A percentile compares a stretch with the other conserved stretches of the same genome.
Evolutionary conservation across 2,329 filamentous ascomycete genomes (phyloP).

Genomic region (Sporothrix humicola): DNA sequence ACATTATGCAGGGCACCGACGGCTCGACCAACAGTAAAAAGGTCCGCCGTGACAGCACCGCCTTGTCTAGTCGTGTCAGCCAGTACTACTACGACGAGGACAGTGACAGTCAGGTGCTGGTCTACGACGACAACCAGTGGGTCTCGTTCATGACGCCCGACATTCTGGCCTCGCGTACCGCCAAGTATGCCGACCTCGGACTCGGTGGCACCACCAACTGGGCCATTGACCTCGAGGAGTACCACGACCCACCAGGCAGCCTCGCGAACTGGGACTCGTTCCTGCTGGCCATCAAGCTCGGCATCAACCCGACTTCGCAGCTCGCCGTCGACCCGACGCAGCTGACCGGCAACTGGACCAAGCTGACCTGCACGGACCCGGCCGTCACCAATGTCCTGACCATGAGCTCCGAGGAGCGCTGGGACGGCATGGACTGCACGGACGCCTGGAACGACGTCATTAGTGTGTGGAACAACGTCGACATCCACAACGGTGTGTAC

Average conservation of each 20-base stretch:
- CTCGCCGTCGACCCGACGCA: neutral
- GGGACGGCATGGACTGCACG: constrained; percentile 39
- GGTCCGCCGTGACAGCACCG: neutral
- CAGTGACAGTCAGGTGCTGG: constrained; percentile 35
- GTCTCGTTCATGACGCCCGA: constrained; percentile 37
- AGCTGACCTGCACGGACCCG: constrained; percentile 37
- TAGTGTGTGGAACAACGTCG: constrained; percentile 38
- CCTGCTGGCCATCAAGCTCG: constrained; percentile 27
- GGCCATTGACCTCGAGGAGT: constrained; percentile 40
- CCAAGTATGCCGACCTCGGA: constrained; percentile 32
- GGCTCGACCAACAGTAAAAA: neutral
- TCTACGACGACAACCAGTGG: constrained; percentile 37
- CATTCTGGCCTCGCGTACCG: constrained; percentile 34
- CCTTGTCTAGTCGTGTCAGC: constrained; percentile 12
- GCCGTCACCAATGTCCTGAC: constrained; percentile 26
- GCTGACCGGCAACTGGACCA: constrained; percentile 40
- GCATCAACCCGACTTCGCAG: constrained; percentile 37
- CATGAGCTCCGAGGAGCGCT: constrained; percentile 38
- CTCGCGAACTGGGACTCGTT: constrained; percentile 34
- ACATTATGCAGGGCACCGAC: constrained; percentile 26
- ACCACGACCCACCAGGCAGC: constrained; percentile 8
- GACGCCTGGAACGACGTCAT: constrained; percentile 43
- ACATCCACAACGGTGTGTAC: constrained; percentile 24
- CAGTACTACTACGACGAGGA: constrained; percentile 29
- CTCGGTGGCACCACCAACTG: constrained; percentile 41